Base-by-base conservation (phyloP, 2,329 filamentous ascomycete genomes). In the Lachnellula cervina region DNA sequence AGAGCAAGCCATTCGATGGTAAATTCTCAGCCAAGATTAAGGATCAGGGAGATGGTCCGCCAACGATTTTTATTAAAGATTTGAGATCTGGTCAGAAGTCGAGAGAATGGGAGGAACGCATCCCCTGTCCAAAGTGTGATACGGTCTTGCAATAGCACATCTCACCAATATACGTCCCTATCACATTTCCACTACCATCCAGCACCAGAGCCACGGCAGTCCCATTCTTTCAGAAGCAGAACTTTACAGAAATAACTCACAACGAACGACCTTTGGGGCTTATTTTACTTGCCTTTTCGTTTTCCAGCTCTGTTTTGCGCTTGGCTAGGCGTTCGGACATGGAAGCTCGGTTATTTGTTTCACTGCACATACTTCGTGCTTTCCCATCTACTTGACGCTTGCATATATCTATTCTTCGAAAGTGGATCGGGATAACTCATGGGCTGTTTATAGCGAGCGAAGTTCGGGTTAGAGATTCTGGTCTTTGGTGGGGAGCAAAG, bases 111-210 rank as follows among this genome's bases (percentile, higher is more conserved):
- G 44, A 55, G 11, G 62, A 68, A 35, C 34, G 38, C 2, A 59
- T 68, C 37, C 17, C 44, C 8, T 69, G 67, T 51, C 64, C 64
- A 16, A 61, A 64, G 42, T 69, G 67, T 40, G 60, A 53, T 1
- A 60, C 59, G 5, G 54, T 61, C 8, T 54, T 68, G 6, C 53
- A 61, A 51, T 66, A 44, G 17, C 16, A 40, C 37, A 40, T 40
- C 4, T 44, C 13, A 14, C 42, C n/a, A 44, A 25, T 44, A 21
- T 44, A 44, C 42, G 21, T 44, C 5, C 17, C 19, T 19, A 8
- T 23, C 17, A 5, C n/a, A 32, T 28, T 25, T 32, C 25, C 13
- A n/a, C 14, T 17, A 25, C 21, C 5, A 40, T 17, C 37, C n/a
- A 16, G 37, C 37, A 17, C 37, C 4, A 40, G n/a, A 40, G n/a